phyloP scores from a whole-genome alignment of 768 basidiomycete genomes.

The Fibroporia radiculosa region DNA sequence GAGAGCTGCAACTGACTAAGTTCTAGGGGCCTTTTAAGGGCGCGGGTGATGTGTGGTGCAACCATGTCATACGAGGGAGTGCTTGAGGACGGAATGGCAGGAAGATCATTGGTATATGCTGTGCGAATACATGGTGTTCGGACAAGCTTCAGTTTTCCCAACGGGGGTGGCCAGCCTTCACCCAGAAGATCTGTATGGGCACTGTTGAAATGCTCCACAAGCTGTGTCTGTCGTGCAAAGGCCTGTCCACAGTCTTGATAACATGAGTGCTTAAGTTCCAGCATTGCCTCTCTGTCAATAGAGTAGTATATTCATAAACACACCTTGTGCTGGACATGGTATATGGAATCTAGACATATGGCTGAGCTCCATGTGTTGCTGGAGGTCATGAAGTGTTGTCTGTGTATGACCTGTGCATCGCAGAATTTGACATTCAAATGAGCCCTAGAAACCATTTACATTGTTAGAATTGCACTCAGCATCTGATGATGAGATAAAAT shows the following conservation, averaged over 20 bases:
- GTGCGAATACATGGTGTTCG: background rate
- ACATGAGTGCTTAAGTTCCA: too few species aligned
- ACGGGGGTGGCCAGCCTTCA: background rate
- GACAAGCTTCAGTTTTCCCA: background rate
- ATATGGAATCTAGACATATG: constrained; percentile 11
- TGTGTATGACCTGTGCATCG: constrained; percentile 9
- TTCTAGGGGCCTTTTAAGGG: background rate
- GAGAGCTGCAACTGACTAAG: background rate
- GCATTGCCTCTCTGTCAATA: too few species aligned
- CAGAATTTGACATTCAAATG: constrained; percentile 3
- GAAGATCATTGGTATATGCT: background rate
- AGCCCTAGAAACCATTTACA: background rate
- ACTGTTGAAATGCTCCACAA: background rate
- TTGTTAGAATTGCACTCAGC: background rate
- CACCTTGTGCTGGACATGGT: constrained; percentile 14
- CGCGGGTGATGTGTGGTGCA: background rate
- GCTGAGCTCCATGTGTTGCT: constrained; percentile 9
- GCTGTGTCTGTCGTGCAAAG: background rate
- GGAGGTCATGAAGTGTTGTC: constrained; percentile 4
- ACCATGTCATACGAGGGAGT: background rate
- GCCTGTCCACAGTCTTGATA: background rate
- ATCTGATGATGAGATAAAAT: background rate
- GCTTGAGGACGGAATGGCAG: background rate
- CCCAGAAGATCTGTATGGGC: background rate
- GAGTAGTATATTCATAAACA: background rate